Evolutionary conservation across 257 asterid species (phyloP).

Genomic region (Solanum tacnaense): DNA sequence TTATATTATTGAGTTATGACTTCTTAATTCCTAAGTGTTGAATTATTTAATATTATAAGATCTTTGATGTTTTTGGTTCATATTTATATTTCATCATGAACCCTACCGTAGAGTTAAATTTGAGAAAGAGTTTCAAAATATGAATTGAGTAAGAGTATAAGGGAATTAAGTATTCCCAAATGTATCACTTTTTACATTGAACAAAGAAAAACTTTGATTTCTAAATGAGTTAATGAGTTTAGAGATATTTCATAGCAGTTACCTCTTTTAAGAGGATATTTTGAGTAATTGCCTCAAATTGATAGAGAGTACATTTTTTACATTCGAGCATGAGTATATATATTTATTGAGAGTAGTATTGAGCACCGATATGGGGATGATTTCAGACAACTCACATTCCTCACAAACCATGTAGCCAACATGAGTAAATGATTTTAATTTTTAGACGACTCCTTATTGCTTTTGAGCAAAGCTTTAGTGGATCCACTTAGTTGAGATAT

Average conservation of each 20-base stretch:
- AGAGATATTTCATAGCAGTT: background rate
- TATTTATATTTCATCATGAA: background rate
- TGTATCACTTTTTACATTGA: background rate
- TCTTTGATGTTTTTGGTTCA: background rate
- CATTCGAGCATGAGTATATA: background rate
- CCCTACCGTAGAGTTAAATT: background rate
- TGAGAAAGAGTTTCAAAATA: no score
- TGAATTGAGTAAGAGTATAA: no score
- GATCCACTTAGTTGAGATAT: background rate
- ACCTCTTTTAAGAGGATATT: background rate
- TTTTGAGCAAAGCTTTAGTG: background rate
- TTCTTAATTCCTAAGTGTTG: background rate
- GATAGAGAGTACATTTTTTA: no score
- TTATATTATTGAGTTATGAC: no score
- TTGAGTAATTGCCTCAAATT: background rate
- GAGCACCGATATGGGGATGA: background rate
- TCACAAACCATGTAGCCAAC: background rate
- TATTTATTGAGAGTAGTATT: background rate
- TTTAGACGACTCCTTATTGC: background rate
- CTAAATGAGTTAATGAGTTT: background rate
- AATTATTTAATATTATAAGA: no score
- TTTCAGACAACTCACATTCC: background rate
- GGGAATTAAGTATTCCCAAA: background rate
- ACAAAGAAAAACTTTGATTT: no score
- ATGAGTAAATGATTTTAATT: background rate